phyloP scores from a whole-genome alignment of 306 rosid species.

The Malus orientalis region DNA sequence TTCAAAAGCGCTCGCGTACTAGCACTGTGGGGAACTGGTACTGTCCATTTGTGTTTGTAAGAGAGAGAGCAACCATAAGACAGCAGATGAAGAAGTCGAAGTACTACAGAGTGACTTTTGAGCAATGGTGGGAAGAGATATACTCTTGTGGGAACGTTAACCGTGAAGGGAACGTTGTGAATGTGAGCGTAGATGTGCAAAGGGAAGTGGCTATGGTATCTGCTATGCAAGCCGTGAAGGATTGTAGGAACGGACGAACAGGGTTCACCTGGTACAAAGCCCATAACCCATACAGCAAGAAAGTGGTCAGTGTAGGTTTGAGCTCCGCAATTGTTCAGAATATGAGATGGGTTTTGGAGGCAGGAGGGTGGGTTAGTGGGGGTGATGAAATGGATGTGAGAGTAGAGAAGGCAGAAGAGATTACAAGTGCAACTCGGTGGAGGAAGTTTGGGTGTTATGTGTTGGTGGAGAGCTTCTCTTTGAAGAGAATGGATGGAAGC shows the following conservation, averaged over 20 bases:
- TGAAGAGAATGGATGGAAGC: slow-evolving; percentile 57
- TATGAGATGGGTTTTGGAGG: slow-evolving; percentile 69
- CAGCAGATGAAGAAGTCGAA: slow-evolving; percentile 56
- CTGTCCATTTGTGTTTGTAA: slow-evolving; percentile 64
- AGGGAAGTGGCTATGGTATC: slow-evolving; percentile 51
- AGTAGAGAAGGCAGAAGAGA: slow-evolving; percentile 47
- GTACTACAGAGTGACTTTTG: slow-evolving; percentile 54
- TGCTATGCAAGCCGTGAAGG: slow-evolving; percentile 47
- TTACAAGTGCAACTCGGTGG: slow-evolving; percentile 33
- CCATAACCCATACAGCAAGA: slow-evolving; percentile 24
- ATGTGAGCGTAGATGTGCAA: slow-evolving; percentile 39
- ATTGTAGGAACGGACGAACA: slow-evolving; percentile 20
- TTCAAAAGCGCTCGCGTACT: slow-evolving; percentile 39
- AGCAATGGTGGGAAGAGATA: slow-evolving; percentile 84
- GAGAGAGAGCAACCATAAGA: slow-evolving; percentile 31
- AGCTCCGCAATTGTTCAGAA: slow-evolving; percentile 53
- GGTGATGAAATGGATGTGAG: slow-evolving; percentile 26
- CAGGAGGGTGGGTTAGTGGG: slow-evolving; percentile 60
- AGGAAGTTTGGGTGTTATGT: slow-evolving; percentile 49
- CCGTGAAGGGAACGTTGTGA: slow-evolving; percentile 24
- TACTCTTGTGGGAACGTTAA: slow-evolving; percentile 38
- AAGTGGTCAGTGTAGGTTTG: slow-evolving; percentile 39
- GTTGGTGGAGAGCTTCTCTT: slow-evolving; percentile 56
- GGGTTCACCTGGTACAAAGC: slow-evolving; percentile 61
- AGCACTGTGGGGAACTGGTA: slow-evolving; percentile 70